A percentile compares a stretch with the other conserved stretches of the same genome.
Evolutionary conservation across 371 early-diverging fungal species (phyloP).

Genomic region (Lichtheimia corymbifera): DNA sequence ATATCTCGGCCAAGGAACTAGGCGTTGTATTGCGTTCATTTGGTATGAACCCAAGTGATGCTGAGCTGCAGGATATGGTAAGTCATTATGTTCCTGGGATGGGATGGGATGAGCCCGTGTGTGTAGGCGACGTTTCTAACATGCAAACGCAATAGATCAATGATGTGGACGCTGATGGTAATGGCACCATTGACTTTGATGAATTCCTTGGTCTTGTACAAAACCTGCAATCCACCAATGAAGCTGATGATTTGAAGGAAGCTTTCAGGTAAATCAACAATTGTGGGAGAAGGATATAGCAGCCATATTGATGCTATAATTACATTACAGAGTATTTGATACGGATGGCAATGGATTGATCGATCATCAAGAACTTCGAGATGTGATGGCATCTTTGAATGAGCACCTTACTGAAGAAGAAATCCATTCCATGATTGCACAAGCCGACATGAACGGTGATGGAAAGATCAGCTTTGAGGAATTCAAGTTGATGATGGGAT

Average conservation of each 20-base stretch:
- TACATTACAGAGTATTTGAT: slow-evolving; percentile 57
- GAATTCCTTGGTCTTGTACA: slow-evolving; percentile 93
- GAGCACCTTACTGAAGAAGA: slow-evolving; percentile 62
- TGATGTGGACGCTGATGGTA: slow-evolving; percentile 91
- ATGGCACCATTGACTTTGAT: slow-evolving; percentile 89
- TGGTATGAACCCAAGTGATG: slow-evolving; percentile 76
- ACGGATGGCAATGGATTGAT: slow-evolving; percentile 74
- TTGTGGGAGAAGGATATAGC: background rate
- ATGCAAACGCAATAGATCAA: slow-evolving; percentile 53
- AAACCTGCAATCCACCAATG: slow-evolving; percentile 33
- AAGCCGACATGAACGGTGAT: slow-evolving; percentile 52
- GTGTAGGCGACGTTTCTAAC: background rate
- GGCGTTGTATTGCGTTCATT: slow-evolving; percentile 41
- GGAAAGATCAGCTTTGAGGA: slow-evolving; percentile 45
- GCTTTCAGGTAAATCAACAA: slow-evolving; percentile 36
- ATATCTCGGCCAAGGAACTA: slow-evolving; percentile 39
- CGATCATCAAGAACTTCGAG: slow-evolving; percentile 63
- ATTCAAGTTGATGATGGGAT: slow-evolving; percentile 64
- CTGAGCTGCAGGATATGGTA: slow-evolving; percentile 75
- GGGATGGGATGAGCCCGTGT: background rate
- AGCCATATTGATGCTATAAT: background rate
- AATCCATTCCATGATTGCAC: slow-evolving; percentile 67
- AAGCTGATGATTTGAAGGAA: slow-evolving; percentile 37
- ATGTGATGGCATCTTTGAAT: slow-evolving; percentile 54
- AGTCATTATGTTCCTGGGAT: background rate